Evolutionary conservation across 2,329 filamentous ascomycete species (phyloP).

Genomic region (Penicillium sp.): DNA sequence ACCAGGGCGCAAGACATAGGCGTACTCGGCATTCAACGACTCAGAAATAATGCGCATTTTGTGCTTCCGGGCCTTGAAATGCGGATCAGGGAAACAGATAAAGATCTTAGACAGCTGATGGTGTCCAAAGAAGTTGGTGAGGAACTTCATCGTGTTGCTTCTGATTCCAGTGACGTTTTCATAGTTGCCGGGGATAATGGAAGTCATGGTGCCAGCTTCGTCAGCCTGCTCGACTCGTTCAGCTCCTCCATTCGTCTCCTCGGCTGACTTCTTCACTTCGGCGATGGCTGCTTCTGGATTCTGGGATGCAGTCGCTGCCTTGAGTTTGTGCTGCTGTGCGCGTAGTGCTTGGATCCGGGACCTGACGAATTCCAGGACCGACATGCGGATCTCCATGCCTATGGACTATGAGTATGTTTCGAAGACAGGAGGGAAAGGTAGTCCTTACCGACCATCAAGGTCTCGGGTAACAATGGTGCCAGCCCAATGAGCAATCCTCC

Average conservation of each 20-base stretch:
- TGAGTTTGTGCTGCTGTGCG: constrained; percentile 33
- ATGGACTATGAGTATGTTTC: background rate
- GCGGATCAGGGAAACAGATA: constrained; percentile 95
- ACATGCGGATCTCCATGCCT: constrained; percentile 88
- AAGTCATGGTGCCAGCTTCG: constrained; percentile 19
- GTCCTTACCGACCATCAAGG: constrained; percentile 68
- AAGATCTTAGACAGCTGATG: constrained; percentile 84
- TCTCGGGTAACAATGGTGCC: constrained; percentile 72
- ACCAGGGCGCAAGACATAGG: constrained; percentile 74
- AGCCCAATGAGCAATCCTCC: constrained; percentile 85
- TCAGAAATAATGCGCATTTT: constrained; percentile 91
- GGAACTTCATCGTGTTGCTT: constrained; percentile 97
- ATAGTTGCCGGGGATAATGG: constrained; percentile 49
- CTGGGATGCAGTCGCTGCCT: constrained; percentile 11
- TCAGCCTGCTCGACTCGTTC: constrained; percentile 7
- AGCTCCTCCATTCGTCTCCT: background rate
- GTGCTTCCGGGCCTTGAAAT: constrained; percentile 96
- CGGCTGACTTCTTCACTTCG: background rate
- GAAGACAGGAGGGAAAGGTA: background rate
- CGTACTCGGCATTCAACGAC: constrained; percentile 87
- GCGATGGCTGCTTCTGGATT: constrained; percentile 4
- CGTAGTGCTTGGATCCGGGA: constrained; percentile 80
- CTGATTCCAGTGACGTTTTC: constrained; percentile 86
- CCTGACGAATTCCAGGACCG: constrained; percentile 85
- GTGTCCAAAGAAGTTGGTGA: constrained; percentile 92